phyloP scores from a whole-genome alignment of 2,329 filamentous ascomycete species.

The Pseudogymnoascus destructans region DNA sequence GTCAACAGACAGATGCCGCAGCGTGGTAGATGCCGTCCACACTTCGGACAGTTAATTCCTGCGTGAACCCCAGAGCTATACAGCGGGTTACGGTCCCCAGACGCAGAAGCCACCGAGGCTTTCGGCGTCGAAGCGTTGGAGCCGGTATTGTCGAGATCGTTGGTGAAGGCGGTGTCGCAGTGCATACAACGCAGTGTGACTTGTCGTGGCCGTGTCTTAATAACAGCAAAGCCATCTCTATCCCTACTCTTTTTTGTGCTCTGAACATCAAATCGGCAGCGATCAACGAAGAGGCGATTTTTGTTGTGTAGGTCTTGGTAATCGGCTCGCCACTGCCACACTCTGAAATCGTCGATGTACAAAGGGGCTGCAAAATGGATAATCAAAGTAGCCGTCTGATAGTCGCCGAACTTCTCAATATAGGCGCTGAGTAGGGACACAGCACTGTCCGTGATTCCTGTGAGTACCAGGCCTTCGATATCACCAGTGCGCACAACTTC shows the following conservation, averaged over 20 bases:
- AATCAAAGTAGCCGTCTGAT: slow-evolving; percentile 66
- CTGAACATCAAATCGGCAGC: slow-evolving; percentile 66
- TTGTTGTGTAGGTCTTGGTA: slow-evolving; percentile 61
- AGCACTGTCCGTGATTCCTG: slow-evolving; percentile 58
- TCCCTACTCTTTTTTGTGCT: slow-evolving; percentile 55
- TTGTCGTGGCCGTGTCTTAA: slow-evolving; percentile 53
- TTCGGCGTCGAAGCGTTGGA: slow-evolving; percentile 15
- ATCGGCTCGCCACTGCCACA: slow-evolving; percentile 56
- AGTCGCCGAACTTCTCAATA: slow-evolving; percentile 60
- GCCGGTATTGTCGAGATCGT: slow-evolving; percentile 24
- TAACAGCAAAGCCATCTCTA: slow-evolving; percentile 47
- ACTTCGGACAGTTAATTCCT: slow-evolving; percentile 53
- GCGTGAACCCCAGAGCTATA: slow-evolving; percentile 43
- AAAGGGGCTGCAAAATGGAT: slow-evolving; percentile 61
- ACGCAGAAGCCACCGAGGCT: slow-evolving; percentile 10
- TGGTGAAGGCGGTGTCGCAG: slow-evolving; percentile 50
- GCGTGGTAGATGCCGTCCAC: slow-evolving; percentile 51
- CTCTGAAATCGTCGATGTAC: slow-evolving; percentile 66
- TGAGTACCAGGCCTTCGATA: slow-evolving; percentile 64
- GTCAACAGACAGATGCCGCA: slow-evolving; percentile 57
- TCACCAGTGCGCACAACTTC: slow-evolving; percentile 53
- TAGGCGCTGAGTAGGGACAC: slow-evolving; percentile 67
- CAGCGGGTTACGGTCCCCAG: slow-evolving; percentile 37
- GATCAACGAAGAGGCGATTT: slow-evolving; percentile 60
- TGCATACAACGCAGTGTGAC: slow-evolving; percentile 65